Conservation (phyloP, 2,329 filamentous ascomycete genomes). For the Periconia macrospinosa region DNA sequence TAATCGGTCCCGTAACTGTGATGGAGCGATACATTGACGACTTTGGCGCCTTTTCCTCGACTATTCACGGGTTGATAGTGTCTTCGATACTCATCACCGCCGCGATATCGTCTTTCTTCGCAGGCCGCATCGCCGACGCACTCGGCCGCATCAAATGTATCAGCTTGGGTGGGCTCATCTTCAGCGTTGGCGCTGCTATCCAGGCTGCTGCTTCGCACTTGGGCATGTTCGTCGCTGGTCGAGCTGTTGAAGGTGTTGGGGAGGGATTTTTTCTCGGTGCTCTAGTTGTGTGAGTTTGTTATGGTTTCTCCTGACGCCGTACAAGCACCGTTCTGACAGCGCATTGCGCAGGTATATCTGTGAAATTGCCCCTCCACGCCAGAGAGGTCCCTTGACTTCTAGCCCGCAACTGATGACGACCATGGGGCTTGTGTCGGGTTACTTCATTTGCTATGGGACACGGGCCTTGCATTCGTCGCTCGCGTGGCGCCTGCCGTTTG, state of each 20-base stretch:
- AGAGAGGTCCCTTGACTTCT: conserved; percentile 55
- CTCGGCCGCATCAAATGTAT: conserved; percentile 56
- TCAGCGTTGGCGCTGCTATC: conserved; percentile 56
- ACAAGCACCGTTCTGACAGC: not conserved
- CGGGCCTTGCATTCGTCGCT: conserved; percentile 44
- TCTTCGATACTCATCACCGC: conserved; percentile 62
- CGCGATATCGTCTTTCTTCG: conserved; percentile 58
- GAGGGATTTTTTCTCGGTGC: conserved; percentile 60
- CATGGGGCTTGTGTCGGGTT: conserved; percentile 57
- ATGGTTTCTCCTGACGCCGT: not conserved
- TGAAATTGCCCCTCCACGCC: conserved; percentile 59
- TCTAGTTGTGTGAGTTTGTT: conserved; percentile 50
- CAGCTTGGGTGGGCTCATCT: conserved; percentile 55
- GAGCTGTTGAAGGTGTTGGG: conserved; percentile 60
- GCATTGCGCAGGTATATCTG: conserved; percentile 51
- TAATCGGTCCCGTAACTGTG: conserved; percentile 61
- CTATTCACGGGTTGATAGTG: conserved; percentile 60
- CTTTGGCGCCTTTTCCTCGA: conserved; percentile 56
- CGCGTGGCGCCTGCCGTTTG: conserved; percentile 61
- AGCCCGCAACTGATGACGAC: conserved; percentile 58
- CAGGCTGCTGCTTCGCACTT: conserved; percentile 54
- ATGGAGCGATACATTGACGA: conserved; percentile 57
- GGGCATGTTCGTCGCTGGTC: conserved; percentile 58
- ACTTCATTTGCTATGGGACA: conserved; percentile 63
- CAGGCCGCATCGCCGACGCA: conserved; percentile 59